Evolutionary conservation across 2,329 filamentous ascomycete species (phyloP).

Genomic region (Drechslerella coelobrocha): DNA sequence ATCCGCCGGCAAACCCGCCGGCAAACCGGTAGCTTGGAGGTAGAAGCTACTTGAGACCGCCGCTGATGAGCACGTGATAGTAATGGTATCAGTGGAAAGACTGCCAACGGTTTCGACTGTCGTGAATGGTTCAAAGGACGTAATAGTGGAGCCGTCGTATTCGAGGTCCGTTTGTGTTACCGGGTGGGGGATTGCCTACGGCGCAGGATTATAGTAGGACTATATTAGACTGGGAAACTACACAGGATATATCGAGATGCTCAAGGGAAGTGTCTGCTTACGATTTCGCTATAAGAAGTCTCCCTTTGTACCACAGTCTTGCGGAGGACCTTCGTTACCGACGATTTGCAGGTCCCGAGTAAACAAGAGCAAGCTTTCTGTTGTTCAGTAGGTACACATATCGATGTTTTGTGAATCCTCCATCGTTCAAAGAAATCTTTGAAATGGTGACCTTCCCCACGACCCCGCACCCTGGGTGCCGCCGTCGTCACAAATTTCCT

Average conservation of each 20-base stretch:
- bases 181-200: no score
- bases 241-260: background rate
- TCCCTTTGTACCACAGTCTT: conserved; percentile 19
- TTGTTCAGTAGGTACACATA: conserved; percentile 23
- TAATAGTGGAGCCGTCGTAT: background rate
- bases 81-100: conserved; percentile 22
- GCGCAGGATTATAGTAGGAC: no score
- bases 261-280: background rate
- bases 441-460: background rate
- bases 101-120: background rate
- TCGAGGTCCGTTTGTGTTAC: background rate
- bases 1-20: background rate
- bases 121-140: background rate
- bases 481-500: conserved; percentile 28
- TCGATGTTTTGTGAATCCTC: conserved; percentile 23
- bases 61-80: conserved; percentile 27
- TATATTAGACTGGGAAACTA: conserved; percentile 25
- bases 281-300: background rate
- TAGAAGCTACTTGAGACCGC: conserved; percentile 19
- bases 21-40: conserved; percentile 24
- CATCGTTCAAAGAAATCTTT: conserved; percentile 20
- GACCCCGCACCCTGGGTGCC: background rate
- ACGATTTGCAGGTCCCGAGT: conserved; percentile 7
- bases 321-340: conserved; percentile 16
- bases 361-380: conserved; percentile 33